phyloP scores from a whole-genome alignment of 1,284 basidiomycete species.

The Cutaneotrichosporon mucoides region DNA sequence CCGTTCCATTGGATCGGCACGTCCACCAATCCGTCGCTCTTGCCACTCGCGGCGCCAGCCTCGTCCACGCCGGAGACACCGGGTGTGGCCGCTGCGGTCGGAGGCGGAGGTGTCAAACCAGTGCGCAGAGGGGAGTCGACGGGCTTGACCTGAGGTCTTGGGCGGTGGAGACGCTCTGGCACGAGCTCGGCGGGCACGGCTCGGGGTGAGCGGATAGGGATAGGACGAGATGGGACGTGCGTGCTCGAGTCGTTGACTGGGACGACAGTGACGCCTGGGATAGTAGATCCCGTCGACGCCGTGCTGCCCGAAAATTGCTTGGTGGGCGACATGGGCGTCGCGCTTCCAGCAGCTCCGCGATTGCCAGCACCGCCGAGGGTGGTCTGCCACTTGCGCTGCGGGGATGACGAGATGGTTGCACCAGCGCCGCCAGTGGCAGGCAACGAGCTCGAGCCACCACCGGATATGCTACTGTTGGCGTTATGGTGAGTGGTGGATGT shows the following conservation, averaged over 20 bases:
- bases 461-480: not conserved
- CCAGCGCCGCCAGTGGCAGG: not conserved
- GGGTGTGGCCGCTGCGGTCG: constrained; percentile 26
- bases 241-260: constrained; percentile 21
- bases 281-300: not conserved
- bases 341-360: not conserved
- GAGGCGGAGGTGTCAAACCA: constrained; percentile 27
- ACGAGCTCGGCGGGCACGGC: constrained; percentile 1
- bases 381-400: constrained; percentile 5
- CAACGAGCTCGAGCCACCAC: not conserved
- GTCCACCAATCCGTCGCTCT: constrained; percentile 37
- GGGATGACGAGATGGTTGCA: not conserved
- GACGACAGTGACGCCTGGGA: constrained; percentile 17
- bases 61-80: no score
- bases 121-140: constrained; percentile 19
- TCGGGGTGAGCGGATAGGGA: constrained; percentile 21
- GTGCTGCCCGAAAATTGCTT: not conserved
- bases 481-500: no score
- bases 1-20: constrained; percentile 49
- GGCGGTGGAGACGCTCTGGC: constrained; percentile 6
- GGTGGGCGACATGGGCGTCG: constrained; percentile 25
- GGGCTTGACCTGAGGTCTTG: constrained; percentile 16
- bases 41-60: not conserved
- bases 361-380: constrained; percentile 9
- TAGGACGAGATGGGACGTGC: constrained; percentile 21